Conservation (phyloP, 1,284 basidiomycete species). For the Apiotrichum sp. region DNA sequence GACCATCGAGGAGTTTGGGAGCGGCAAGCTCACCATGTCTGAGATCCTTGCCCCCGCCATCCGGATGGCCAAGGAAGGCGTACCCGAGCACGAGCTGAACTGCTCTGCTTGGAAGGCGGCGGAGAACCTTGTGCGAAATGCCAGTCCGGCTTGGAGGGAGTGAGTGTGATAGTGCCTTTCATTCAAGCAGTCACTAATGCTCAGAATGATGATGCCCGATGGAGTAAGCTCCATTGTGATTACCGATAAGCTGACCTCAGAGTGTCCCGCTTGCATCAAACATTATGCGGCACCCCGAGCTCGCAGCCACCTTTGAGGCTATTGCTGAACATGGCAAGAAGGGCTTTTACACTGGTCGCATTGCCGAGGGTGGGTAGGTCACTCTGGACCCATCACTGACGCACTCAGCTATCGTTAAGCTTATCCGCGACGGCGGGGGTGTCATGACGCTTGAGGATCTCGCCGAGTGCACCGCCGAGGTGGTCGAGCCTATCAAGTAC, state of each 20-base stretch:
- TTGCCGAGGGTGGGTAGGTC: constrained; percentile 51
- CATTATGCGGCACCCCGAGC: constrained; percentile 67
- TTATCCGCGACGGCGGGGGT: constrained; percentile 69
- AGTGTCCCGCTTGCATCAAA: constrained; percentile 57
- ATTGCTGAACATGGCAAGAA: constrained; percentile 74
- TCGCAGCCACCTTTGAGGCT: constrained; percentile 74
- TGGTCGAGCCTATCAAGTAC: constrained; percentile 81
- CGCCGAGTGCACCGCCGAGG: constrained; percentile 64
- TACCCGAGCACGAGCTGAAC: constrained; percentile 61
- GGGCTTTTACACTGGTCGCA: constrained; percentile 82
- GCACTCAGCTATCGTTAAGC: constrained; percentile 63
- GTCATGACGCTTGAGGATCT: constrained; percentile 84
- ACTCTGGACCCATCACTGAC: constrained; percentile 44
- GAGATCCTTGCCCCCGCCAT: constrained; percentile 88
- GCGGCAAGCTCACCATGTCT: constrained; percentile 65
- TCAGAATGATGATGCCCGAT: constrained; percentile 44
- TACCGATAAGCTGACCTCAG: constrained; percentile 6
- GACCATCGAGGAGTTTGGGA: constrained; percentile 74
- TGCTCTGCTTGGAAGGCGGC: constrained; percentile 62
- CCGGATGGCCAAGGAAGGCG: constrained; percentile 72
- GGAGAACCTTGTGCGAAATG: constrained; percentile 68
- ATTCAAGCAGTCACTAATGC: background rate
- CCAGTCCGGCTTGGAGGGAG: constrained; percentile 69
- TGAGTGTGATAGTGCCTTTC: constrained; percentile 15
- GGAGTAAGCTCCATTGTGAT: constrained; percentile 27